Conservation (phyloP, 2,329 filamentous ascomycete genomes). For the Gremmenia infestans region DNA sequence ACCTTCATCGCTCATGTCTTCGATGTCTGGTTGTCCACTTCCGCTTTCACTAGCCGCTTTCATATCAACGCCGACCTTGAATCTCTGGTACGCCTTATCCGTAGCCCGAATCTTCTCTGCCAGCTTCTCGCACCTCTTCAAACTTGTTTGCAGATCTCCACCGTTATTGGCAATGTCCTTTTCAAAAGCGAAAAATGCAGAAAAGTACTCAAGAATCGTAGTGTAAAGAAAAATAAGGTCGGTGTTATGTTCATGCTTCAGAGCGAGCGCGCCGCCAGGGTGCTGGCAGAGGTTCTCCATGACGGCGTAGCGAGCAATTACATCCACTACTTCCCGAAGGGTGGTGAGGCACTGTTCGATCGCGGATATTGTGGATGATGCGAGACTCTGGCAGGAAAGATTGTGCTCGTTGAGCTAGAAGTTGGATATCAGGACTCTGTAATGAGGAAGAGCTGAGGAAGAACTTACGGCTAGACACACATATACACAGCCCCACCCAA, state of each 20-base stretch:
- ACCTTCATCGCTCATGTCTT: conserved; percentile 10
- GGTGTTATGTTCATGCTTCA: conserved; percentile 10
- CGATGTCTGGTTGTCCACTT: not conserved
- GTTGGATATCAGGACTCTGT: not conserved
- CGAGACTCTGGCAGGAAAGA: not conserved
- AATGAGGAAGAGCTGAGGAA: not conserved
- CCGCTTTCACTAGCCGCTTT: conserved; percentile 1
- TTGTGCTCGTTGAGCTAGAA: conserved; percentile 1
- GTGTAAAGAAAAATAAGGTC: conserved; percentile 10
- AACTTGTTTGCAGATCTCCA: not conserved
- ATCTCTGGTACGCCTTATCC: conserved; percentile 7
- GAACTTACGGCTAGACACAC: conserved; percentile 7
- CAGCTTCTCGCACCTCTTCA: not conserved
- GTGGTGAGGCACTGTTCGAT: conserved; percentile 2
- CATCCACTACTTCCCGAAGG: conserved; percentile 10
- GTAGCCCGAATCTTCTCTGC: conserved; percentile 2
- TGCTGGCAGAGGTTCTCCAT: conserved; percentile 22
- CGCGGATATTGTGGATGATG: not conserved
- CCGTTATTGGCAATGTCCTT: not conserved
- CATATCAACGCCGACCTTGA: conserved; percentile 9
- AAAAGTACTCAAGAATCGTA: conserved; percentile 9
- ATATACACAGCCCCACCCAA: conserved; percentile 15
- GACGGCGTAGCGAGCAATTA: conserved; percentile 20
- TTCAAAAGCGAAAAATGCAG: not conserved
- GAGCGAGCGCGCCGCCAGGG: conserved; percentile 3